phyloP scores from a whole-genome alignment of 2,329 filamentous ascomycete genomes.

The Mycogone perniciosa region DNA sequence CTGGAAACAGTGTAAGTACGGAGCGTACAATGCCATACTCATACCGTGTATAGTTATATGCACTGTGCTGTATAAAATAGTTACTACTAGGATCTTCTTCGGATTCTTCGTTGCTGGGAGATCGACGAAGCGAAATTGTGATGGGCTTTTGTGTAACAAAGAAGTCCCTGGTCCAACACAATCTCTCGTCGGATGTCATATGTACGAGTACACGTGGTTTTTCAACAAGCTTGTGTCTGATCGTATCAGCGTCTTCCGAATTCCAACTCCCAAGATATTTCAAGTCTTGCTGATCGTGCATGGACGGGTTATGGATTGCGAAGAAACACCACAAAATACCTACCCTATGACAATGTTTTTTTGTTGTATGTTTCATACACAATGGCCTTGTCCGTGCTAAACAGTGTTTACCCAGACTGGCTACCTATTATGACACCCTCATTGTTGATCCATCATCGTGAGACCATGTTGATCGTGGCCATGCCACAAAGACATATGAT shows the following conservation, averaged over 20 bases:
- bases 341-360: no score
- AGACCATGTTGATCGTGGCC: no score
- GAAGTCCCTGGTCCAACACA: no score
- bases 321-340: not conserved
- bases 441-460: no score
- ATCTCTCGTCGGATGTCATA: no score
- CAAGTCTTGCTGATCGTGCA: no score
- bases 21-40: no score
- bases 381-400: no score
- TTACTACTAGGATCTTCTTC: not conserved
- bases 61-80: not conserved
- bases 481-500: no score
- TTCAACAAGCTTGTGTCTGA: not conserved
- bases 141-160: slow-evolving; percentile 4
- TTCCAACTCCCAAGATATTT: not conserved
- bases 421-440: no score
- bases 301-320: not conserved
- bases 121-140: slow-evolving; percentile 7
- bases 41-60: not conserved
- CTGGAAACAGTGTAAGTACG: not conserved
- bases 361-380: no score
- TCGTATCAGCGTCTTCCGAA: not conserved
- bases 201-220: not conserved
- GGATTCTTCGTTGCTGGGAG: slow-evolving; percentile 2
- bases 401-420: no score